These are phyloP conservation scores for Kwoniella newhampshirensis DNA, from an alignment of 768 basidiomycete genomes.

Conservation along the genomic window DNA sequence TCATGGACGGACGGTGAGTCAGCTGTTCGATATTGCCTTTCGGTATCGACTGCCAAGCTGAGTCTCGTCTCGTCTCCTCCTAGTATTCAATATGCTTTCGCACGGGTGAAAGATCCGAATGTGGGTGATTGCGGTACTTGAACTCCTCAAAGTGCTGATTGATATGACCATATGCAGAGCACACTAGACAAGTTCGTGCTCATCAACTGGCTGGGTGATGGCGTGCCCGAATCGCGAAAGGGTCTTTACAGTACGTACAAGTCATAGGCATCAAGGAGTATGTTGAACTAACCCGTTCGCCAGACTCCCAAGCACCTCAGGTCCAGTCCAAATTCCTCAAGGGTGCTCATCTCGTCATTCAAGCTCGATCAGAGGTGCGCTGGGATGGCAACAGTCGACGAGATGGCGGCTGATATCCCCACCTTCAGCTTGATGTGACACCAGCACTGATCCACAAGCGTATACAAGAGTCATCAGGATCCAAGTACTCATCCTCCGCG, in stretches of 20 bases:
- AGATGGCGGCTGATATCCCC: constrained; percentile 1
- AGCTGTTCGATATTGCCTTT: too few species aligned
- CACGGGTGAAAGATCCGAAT: constrained; percentile 77
- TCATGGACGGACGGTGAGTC: constrained; percentile 84
- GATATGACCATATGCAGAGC: constrained; percentile 58
- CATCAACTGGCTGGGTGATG: constrained; percentile 96
- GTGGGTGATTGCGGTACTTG: constrained; percentile 56
- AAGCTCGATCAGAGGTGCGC: constrained; percentile 43
- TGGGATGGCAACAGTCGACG: constrained; percentile 1
- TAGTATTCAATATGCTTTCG: constrained; percentile 93
- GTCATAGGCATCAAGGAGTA: too few species aligned
- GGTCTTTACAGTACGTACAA: constrained; percentile 70
- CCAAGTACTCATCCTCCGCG: constrained; percentile 83
- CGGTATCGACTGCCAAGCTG: neutral
- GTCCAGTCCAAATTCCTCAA: constrained; percentile 72
- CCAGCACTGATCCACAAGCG: constrained; percentile 78
- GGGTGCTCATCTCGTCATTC: constrained; percentile 59
- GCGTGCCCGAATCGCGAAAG: constrained; percentile 87
- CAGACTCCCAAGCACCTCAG: constrained; percentile 73
- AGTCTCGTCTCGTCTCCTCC: neutral
- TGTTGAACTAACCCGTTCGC: too few species aligned
- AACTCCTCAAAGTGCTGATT: neutral
- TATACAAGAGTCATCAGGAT: constrained; percentile 84
- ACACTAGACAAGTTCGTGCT: constrained; percentile 87
- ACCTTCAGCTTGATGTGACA: constrained; percentile 69